Base-by-base conservation (phyloP, 192 early-diverging fungal genomes). In the Coemansia guatemalensis region DNA sequence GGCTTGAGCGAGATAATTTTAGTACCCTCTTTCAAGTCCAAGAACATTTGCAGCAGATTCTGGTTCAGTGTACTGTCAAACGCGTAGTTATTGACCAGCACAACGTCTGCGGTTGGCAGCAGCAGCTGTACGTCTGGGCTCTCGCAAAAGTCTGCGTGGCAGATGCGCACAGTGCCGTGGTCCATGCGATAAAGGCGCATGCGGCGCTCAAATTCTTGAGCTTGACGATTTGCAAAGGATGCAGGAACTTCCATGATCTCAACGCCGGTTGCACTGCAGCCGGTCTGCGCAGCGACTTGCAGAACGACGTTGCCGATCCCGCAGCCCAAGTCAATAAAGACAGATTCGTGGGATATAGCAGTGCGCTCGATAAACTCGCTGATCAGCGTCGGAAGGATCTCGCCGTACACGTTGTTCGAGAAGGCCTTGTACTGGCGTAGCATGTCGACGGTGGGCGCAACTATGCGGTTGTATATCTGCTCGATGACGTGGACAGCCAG, bases 271-370 rank as follows among this genome's bases (percentile, higher is more conserved):
- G 88, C 80, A 27, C 87, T 85, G 62, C 93, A 94, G 0, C 92
- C 89, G 9, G 87, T 88, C 59, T 96, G 88, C 12, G 93, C 92
- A 8, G 94, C 95, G 8, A 97, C 92, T 75, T 99, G 97, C 29
- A 99, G 76, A 14, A 97, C 94, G 3, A 97, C 95, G 81, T 97
- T 97, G 24, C 95, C 97, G 71, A 95, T 93, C 18, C 97, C 97
- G 69, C 90, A 91, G 1, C 92, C 95, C 72, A 99, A 82, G 72
- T 99, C 97, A 39, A 97, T 71, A 86, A 99, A 99, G 8, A 88
- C 84, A 47, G 89, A 86, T 30, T 81, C 81, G 14, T 83, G 68
- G 22, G 76, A 71, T 26, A 99, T 75, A 9, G 77, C 72, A 2
- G 92, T 86, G 56, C 85, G 69, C 50, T 85, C 67, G 59, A 97